A percentile compares a stretch with the other conserved stretches of the same genome.
Evolutionary conservation across 768 basidiomycete genomes (phyloP).

Genomic region (Leccinellum albellum): DNA sequence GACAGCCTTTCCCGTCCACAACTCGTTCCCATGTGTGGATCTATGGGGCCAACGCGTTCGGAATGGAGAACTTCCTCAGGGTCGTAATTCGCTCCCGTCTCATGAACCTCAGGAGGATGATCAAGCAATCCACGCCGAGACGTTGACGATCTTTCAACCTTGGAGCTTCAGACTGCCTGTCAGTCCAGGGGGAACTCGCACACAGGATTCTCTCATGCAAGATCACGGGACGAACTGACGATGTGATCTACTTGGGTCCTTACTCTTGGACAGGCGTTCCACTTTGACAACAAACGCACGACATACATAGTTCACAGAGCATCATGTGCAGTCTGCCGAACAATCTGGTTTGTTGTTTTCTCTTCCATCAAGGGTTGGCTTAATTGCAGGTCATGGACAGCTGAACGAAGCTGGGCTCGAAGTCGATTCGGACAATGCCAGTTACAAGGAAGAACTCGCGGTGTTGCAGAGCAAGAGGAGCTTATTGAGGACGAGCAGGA

Average conservation of each 20-base stretch:
- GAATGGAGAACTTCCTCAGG: conserved; percentile 96
- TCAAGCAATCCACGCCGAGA: conserved; percentile 86
- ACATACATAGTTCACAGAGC: conserved; percentile 79
- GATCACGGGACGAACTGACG: conserved; percentile 82
- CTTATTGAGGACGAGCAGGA: conserved; percentile 99
- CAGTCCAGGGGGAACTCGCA: conserved; percentile 93
- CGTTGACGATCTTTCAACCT: conserved; percentile 80
- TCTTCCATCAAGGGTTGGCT: not conserved
- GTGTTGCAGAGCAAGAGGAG: conserved; percentile 96
- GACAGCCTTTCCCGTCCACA: conserved; percentile 99
- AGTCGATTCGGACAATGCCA: conserved; percentile 87
- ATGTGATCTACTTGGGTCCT: too few species aligned
- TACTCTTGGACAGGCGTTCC: conserved; percentile 88
- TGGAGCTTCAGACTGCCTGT: conserved; percentile 89
- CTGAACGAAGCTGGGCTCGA: conserved; percentile 96
- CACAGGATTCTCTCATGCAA: conserved; percentile 83
- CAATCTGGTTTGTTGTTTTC: conserved; percentile 68
- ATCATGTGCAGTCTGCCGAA: conserved; percentile 92
- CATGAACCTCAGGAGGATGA: conserved; percentile 86
- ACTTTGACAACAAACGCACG: conserved; percentile 83
- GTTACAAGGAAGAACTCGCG: conserved; percentile 97
- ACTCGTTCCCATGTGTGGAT: conserved; percentile 93
- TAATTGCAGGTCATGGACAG: conserved; percentile 36
- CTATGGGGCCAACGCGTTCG: conserved; percentile 99
- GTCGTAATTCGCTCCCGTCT: conserved; percentile 85